Percentiles rank a stretch among this genome's conserved stretches.
These are phyloP conservation scores for Neoscytalidium dimidiatum DNA, from an alignment of 2,329 filamentous ascomycete species.

Conservation along the genomic window DNA sequence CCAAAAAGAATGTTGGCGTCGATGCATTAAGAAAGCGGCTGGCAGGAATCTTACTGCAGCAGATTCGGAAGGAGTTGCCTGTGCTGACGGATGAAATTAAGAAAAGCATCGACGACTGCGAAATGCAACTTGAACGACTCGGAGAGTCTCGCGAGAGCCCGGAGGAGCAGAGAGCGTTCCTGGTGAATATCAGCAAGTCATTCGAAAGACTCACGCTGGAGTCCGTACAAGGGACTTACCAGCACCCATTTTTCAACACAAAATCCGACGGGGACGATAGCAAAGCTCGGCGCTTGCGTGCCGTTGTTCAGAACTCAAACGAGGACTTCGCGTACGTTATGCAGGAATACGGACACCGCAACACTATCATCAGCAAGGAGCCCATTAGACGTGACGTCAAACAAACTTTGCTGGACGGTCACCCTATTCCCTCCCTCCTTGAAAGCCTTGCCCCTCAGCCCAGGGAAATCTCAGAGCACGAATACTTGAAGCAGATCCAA, in stretches of 20 bases:
- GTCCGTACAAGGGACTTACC: constrained; percentile 48
- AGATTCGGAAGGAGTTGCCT: constrained; percentile 33
- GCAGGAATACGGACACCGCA: constrained; percentile 40
- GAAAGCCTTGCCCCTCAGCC: constrained; percentile 14
- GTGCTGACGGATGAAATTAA: constrained; percentile 38
- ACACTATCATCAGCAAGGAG: constrained; percentile 31
- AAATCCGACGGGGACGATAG: constrained; percentile 9
- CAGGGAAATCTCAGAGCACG: constrained; percentile 35
- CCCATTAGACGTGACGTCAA: neutral
- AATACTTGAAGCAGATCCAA: neutral
- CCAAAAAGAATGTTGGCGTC: constrained; percentile 47
- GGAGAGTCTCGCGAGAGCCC: constrained; percentile 50
- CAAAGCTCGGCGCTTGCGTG: constrained; percentile 48
- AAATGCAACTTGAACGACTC: constrained; percentile 43
- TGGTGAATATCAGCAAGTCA: constrained; percentile 46
- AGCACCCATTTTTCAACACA: neutral
- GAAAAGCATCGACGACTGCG: constrained; percentile 43
- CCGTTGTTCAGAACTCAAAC: constrained; percentile 53
- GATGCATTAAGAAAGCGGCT: constrained; percentile 50
- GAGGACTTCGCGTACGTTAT: constrained; percentile 49
- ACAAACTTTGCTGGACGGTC: neutral
- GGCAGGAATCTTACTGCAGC: constrained; percentile 37
- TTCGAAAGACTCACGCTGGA: constrained; percentile 49
- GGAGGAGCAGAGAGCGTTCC: constrained; percentile 51
- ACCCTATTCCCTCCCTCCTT: neutral